Evolutionary conservation across 768 basidiomycete genomes (phyloP).

Genomic region (Podaxis rugospora): DNA sequence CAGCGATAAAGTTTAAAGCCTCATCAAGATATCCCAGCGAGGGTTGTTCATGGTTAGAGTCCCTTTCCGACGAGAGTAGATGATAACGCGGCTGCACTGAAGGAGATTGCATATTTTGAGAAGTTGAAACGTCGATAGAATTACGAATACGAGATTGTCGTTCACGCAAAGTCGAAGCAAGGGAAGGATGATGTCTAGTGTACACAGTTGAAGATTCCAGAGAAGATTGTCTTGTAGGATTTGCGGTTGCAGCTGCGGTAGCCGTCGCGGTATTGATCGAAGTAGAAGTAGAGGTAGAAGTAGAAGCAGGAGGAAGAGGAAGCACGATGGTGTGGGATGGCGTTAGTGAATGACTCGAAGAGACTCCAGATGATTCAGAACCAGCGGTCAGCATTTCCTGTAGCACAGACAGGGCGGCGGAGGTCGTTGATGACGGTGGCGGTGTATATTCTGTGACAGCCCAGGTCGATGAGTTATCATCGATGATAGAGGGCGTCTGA

Average conservation of each 20-base stretch:
- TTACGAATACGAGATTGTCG: neutral
- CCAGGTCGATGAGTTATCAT: slow-evolving; percentile 5
- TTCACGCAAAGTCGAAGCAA: slow-evolving; percentile 2
- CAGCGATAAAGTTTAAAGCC: slow-evolving; percentile 70
- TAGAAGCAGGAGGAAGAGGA: neutral
- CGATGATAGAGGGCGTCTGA: slow-evolving; percentile 2
- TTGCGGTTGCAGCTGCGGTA: neutral
- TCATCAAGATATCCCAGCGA: slow-evolving; percentile 72
- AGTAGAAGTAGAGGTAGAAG: neutral
- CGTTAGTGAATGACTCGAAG: slow-evolving; percentile 7
- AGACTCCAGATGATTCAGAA: slow-evolving; percentile 3
- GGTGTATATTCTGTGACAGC: slow-evolving; percentile 5
- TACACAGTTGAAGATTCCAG: neutral
- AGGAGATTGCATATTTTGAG: neutral
- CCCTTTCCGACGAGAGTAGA: slow-evolving; percentile 4
- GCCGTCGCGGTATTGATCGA: neutral
- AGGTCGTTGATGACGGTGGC: neutral
- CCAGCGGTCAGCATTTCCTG: neutral
- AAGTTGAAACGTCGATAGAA: neutral
- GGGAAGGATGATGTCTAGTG: neutral
- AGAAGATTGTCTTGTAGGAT: slow-evolving; percentile 1
- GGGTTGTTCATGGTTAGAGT: slow-evolving; percentile 37
- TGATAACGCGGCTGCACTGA: neutral
- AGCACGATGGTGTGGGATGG: slow-evolving; percentile 2
- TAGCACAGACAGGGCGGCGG: neutral